phyloP scores from a whole-genome alignment of 106 monocot genomes.

The Apostasia shenzhenica region DNA sequence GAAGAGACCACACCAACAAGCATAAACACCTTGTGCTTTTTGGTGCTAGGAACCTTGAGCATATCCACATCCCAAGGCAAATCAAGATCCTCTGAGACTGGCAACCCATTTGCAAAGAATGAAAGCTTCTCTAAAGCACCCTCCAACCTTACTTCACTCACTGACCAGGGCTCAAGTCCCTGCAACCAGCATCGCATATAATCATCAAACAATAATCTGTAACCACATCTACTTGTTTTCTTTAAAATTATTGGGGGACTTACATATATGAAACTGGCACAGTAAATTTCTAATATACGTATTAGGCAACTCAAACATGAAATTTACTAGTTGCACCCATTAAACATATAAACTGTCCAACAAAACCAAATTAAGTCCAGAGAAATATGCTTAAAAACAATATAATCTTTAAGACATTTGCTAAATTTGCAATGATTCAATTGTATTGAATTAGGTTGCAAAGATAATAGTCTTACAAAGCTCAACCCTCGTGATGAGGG shows the following conservation, averaged over 20 bases:
- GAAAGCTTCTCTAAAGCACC: slow-evolving; percentile 77
- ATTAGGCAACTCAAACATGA: no score
- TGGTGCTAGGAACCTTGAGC: slow-evolving; percentile 50
- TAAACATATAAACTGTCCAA: no score
- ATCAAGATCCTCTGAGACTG: slow-evolving; percentile 51
- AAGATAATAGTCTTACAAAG: no score
- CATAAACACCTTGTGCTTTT: slow-evolving; percentile 42
- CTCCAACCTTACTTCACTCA: slow-evolving; percentile 43
- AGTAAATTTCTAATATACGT: no score
- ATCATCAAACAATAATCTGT: slow-evolving; percentile 4
- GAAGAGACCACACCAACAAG: slow-evolving; percentile 72
- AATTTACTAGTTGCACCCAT: no score
- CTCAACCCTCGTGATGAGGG: no score
- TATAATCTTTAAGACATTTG: no score
- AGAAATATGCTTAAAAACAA: no score
- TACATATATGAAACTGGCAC: no score
- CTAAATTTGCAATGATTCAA: no score
- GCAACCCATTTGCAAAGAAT: slow-evolving; percentile 56
- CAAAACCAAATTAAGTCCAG: no score
- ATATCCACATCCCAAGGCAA: slow-evolving; percentile 27
- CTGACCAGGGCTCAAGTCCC: slow-evolving; percentile 87
- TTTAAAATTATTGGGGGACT: neutral
- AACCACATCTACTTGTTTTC: neutral
- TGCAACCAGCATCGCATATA: slow-evolving; percentile 18
- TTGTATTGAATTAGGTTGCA: no score